Conservation (phyloP, 345 rosid genomes). For the Salix koriyanagi region DNA sequence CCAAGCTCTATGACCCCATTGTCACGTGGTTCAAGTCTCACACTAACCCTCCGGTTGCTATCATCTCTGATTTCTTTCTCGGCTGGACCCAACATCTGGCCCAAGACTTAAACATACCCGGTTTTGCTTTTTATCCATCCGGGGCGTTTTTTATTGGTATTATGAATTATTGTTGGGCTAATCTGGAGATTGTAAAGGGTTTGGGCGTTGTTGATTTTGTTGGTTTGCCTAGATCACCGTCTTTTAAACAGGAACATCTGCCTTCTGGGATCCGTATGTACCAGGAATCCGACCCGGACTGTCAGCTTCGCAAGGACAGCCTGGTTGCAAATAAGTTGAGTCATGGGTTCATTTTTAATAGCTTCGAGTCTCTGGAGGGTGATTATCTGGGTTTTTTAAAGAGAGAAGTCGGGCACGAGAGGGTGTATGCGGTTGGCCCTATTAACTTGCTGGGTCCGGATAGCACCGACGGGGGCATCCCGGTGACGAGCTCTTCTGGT, state of each 20-base stretch:
- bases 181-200: conserved; percentile 13
- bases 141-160: conserved; percentile 36
- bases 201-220: conserved; percentile 28
- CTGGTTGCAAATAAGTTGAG: conserved; percentile 30
- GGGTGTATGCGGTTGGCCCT: conserved; percentile 58
- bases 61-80: conserved; percentile 71
- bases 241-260: conserved; percentile 43
- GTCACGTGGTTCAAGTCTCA: conserved; percentile 56
- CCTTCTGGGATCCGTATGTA: conserved; percentile 36
- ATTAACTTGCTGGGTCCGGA: conserved; percentile 38
- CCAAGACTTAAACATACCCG: conserved; percentile 30
- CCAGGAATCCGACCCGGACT: conserved; percentile 31
- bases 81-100: conserved; percentile 69
- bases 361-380: conserved; percentile 42
- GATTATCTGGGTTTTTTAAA: conserved; percentile 34
- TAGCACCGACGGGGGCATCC: background rate
- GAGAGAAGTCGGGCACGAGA: conserved; percentile 35
- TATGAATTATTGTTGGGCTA: conserved; percentile 22
- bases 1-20: conserved; percentile 42
- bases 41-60: conserved; percentile 49
- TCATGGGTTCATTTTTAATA: conserved; percentile 47
- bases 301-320: conserved; percentile 27
- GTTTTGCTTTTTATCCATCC: conserved; percentile 45
- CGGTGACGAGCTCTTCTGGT: background rate
- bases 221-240: conserved; percentile 48